phyloP scores from a whole-genome alignment of 2,329 filamentous ascomycete species.

The Grosmannia serpens region DNA sequence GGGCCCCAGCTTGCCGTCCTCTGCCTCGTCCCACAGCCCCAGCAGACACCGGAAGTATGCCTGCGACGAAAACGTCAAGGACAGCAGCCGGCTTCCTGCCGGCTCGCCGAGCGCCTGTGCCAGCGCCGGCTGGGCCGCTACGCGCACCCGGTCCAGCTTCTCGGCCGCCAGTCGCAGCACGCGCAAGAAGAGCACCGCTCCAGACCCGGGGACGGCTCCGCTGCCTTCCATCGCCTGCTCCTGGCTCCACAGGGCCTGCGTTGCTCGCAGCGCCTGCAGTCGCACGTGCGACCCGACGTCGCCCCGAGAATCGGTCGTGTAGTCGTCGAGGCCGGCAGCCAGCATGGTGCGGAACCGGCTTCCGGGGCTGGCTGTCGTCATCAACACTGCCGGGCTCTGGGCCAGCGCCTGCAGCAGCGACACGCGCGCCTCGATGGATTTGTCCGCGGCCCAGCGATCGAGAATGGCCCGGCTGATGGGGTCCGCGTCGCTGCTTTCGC shows the following conservation, averaged over 20 bases:
- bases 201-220: background rate
- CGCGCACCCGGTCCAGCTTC: slow-evolving; percentile 78
- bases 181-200: slow-evolving; percentile 29
- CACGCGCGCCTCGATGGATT: slow-evolving; percentile 38
- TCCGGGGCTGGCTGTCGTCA: slow-evolving; percentile 15
- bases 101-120: slow-evolving; percentile 26
- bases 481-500: slow-evolving; percentile 13
- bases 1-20: slow-evolving; percentile 22
- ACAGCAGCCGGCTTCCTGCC: slow-evolving; percentile 18
- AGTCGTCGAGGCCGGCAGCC: slow-evolving; percentile 63
- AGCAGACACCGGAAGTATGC: slow-evolving; percentile 48
- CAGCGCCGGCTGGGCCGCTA: slow-evolving; percentile 48
- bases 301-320: slow-evolving; percentile 78
- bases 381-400: slow-evolving; percentile 29
- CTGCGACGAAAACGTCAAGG: slow-evolving; percentile 43
- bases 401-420: slow-evolving; percentile 44
- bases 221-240: slow-evolving; percentile 1
- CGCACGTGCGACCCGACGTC: slow-evolving; percentile 84
- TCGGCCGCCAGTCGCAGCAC: slow-evolving; percentile 66
- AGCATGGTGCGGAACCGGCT: slow-evolving; percentile 34
- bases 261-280: slow-evolving; percentile 66
- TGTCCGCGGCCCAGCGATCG: slow-evolving; percentile 40
- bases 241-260: slow-evolving; percentile 46
- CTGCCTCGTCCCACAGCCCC: slow-evolving; percentile 24
- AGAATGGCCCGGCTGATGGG: slow-evolving; percentile 33